Percentiles rank a stretch among this genome's conserved stretches.
Conservation (phyloP, 352 stramenopile genomes). For the Globisporangium spinosum region DNA sequence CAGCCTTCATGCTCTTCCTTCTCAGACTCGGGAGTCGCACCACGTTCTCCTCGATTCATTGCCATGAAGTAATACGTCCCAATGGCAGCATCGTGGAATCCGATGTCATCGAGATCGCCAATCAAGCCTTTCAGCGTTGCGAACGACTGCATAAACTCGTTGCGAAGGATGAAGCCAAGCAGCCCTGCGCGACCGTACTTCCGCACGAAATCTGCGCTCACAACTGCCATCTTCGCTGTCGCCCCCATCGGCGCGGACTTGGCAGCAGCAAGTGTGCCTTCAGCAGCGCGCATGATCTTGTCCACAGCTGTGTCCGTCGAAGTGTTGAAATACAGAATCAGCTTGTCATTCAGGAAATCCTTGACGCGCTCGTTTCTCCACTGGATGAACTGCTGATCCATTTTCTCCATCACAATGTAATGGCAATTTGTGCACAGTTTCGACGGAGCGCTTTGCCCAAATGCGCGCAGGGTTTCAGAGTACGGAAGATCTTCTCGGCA, state of each 20-base stretch:
- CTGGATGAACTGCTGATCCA: conserved; percentile 72
- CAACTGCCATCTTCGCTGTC: conserved; percentile 79
- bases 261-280: conserved; percentile 69
- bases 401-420: conserved; percentile 68
- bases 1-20: conserved; percentile 55
- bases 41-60: conserved; percentile 79
- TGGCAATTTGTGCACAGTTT: conserved; percentile 74
- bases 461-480: conserved; percentile 56
- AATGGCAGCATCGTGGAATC: conserved; percentile 82
- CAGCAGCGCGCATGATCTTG: conserved; percentile 80
- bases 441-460: conserved; percentile 50
- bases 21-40: conserved; percentile 63
- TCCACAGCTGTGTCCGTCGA: conserved; percentile 78
- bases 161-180: conserved; percentile 79
- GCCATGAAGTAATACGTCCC: conserved; percentile 89
- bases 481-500: conserved; percentile 70
- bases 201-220: conserved; percentile 80
- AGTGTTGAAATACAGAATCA: conserved; percentile 77
- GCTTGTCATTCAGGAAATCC: conserved; percentile 61
- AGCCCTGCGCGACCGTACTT: conserved; percentile 81
- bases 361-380: conserved; percentile 79
- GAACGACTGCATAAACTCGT: conserved; percentile 89
- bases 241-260: conserved; percentile 78
- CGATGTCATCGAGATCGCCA: conserved; percentile 72
- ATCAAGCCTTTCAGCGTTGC: conserved; percentile 78